Base-by-base conservation (phyloP, 108 stramenopile species). In the Bacterosira constricta region DNA sequence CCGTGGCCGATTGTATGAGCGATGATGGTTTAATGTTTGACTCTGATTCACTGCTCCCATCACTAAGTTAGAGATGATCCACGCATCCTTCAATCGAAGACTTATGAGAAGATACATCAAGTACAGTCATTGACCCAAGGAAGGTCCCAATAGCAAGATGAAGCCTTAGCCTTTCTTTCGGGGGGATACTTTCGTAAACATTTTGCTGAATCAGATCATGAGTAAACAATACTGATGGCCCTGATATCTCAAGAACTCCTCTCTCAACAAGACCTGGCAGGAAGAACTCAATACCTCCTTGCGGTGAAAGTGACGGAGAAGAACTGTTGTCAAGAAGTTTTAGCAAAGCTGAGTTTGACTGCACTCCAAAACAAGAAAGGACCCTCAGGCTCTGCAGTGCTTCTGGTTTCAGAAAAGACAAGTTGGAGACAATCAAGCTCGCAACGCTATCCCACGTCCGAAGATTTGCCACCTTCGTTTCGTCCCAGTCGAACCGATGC, bases 121-220 rank as follows among this genome's bases (percentile, higher is more conserved):
- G 12, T 18, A 25, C 25, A 21, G 38, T 18, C 32, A 56, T 21
- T 7, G 32, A 11, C 36, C 41, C 53, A 7, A 69, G 67, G 42
- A 20, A 42, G 3, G 32, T 5, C 9, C 55, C 55, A 30, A 69
- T 39, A 18, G 38, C 27, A 4, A 69, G 39, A 18, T 69, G 67
- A 38, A 69, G 39, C 4, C 2, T 17, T 37, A 1, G 30, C 39
- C 38, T 5, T 21, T 69, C 21, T 20, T 31, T 37, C 7, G 11
- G 12, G 1, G 36, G 37, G 6, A 69, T 57, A 9, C 39, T 57
- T 17, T 69, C 41, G 39, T 69, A 69, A 39, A 69, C 67, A 7
- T 17, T 20, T 41, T 69, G 67, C 39, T 57, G 67, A 30, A 69
- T 69, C 17, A 69, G 32, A 56, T 69, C 67, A 45, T 69, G 67